These are phyloP conservation scores for Fomitopsis pulvina DNA, from an alignment of 768 basidiomycete species.

Conservation along the genomic window DNA sequence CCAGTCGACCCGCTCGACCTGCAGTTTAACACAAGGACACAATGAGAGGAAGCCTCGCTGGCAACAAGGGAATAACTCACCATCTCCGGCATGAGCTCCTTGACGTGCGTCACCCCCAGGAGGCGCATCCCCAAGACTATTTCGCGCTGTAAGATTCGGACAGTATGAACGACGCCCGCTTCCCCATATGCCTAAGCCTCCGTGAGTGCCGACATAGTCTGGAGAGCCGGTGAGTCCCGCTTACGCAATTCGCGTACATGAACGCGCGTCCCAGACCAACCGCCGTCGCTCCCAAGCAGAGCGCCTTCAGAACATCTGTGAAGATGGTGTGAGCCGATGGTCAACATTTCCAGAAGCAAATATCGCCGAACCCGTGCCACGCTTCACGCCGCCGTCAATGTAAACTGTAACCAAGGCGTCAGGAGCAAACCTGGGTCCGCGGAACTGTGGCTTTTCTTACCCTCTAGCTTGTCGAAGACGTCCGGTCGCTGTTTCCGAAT, in stretches of 20 bases:
- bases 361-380: conserved; percentile 59
- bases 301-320: conserved; percentile 77
- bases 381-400: conserved; percentile 75
- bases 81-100: not conserved
- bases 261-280: conserved; percentile 84
- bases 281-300: conserved; percentile 82
- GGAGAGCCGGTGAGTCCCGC: not conserved
- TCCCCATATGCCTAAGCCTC: conserved; percentile 62
- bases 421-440: not conserved
- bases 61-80: not conserved
- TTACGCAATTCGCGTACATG: conserved; percentile 79
- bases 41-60: no score
- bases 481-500: conserved; percentile 70
- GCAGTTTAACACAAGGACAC: no score
- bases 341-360: not conserved
- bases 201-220: not conserved
- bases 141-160: conserved; percentile 69
- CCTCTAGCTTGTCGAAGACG: conserved; percentile 66
- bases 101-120: conserved; percentile 58
- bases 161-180: conserved; percentile 57
- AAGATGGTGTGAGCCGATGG: not conserved
- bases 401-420: conserved; percentile 47
- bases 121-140: conserved; percentile 74
- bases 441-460: conserved; percentile 22
- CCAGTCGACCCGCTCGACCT: conserved; percentile 4